Percentiles rank a stretch among this genome's conserved stretches.
phyloP scores from a whole-genome alignment of 2,329 filamentous ascomycete genomes.

The Aaosphaeria pasadenensis region DNA sequence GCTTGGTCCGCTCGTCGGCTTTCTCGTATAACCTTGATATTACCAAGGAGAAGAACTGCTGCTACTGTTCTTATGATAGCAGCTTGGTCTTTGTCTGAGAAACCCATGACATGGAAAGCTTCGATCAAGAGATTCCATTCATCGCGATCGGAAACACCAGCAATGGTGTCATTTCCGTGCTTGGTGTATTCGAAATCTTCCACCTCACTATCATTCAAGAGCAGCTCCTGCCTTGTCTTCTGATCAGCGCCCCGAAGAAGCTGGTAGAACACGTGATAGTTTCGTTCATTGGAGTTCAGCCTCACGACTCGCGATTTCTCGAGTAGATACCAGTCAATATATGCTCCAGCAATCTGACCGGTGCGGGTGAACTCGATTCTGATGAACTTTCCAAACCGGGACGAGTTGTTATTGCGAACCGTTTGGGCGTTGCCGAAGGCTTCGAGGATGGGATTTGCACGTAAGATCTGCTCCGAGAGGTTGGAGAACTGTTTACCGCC shows the following conservation, averaged over 20 bases:
- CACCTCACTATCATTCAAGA: slow-evolving; percentile 71
- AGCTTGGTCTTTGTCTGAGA: slow-evolving; percentile 77
- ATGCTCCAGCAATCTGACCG: slow-evolving; percentile 90
- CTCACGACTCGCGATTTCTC: slow-evolving; percentile 97
- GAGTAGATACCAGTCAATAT: slow-evolving; percentile 97
- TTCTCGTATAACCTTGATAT: slow-evolving; percentile 85
- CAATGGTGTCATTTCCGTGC: slow-evolving; percentile 87
- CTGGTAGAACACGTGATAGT: slow-evolving; percentile 98
- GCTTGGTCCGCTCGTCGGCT: slow-evolving; percentile 90
- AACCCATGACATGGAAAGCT: slow-evolving; percentile 92
- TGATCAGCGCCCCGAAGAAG: slow-evolving; percentile 78
- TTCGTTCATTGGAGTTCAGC: slow-evolving; percentile 82
- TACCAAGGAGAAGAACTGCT: slow-evolving; percentile 88
- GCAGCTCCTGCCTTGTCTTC: slow-evolving; percentile 70
- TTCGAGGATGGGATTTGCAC: slow-evolving; percentile 95
- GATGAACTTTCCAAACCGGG: slow-evolving; percentile 97
- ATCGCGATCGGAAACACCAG: slow-evolving; percentile 81
- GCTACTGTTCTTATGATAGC: slow-evolving; percentile 85
- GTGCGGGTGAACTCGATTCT: slow-evolving; percentile 87
- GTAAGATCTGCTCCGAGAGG: slow-evolving; percentile 91
- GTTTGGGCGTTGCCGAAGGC: slow-evolving; percentile 98
- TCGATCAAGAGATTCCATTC: slow-evolving; percentile 91
- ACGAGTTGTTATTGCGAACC: slow-evolving; percentile 97
- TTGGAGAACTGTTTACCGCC: slow-evolving; percentile 71
- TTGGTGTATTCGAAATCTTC: slow-evolving; percentile 90